phyloP scores from a whole-genome alignment of 2,329 filamentous ascomycete species.

The Xylaria sp. region DNA sequence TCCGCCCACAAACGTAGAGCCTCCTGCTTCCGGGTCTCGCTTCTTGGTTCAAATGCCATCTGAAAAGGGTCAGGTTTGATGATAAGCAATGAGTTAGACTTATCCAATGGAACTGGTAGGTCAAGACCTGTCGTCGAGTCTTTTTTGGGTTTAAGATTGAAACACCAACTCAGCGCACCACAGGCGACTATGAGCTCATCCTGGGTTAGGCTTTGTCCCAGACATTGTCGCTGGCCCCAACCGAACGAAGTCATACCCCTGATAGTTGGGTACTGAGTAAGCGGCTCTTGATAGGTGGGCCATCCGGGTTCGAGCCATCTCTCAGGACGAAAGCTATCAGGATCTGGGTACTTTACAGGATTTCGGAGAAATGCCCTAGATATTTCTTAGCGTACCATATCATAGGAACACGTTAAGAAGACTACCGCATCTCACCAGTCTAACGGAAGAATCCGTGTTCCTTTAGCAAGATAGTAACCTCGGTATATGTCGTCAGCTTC shows the following conservation, averaged over 20 bases:
- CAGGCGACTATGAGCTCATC: conserved; percentile 62
- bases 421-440: conserved; percentile 49
- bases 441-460: conserved; percentile 54
- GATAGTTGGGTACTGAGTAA: conserved; percentile 61
- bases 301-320: conserved; percentile 62
- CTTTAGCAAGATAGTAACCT: conserved; percentile 61
- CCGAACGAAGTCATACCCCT: conserved; percentile 65
- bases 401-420: neutral
- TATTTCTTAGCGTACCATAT: conserved; percentile 18
- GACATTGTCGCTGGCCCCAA: conserved; percentile 60
- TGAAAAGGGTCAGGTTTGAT: conserved; percentile 66
- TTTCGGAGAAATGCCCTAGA: conserved; percentile 63
- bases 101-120: conserved; percentile 57
- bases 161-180: conserved; percentile 58
- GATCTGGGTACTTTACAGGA: conserved; percentile 59
- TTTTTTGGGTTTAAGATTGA: conserved; percentile 56
- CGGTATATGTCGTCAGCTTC: conserved; percentile 61
- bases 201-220: conserved; percentile 51
- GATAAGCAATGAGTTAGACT: conserved; percentile 65
- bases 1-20: conserved; percentile 52
- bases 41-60: conserved; percentile 64
- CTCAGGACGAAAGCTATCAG: conserved; percentile 62
- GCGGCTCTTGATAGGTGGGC: conserved; percentile 63
- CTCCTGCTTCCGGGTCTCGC: conserved; percentile 51
- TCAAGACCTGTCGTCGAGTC: conserved; percentile 53